Evolutionary conservation across 257 asterid genomes (phyloP).

Genomic region (Verbena officinalis): DNA sequence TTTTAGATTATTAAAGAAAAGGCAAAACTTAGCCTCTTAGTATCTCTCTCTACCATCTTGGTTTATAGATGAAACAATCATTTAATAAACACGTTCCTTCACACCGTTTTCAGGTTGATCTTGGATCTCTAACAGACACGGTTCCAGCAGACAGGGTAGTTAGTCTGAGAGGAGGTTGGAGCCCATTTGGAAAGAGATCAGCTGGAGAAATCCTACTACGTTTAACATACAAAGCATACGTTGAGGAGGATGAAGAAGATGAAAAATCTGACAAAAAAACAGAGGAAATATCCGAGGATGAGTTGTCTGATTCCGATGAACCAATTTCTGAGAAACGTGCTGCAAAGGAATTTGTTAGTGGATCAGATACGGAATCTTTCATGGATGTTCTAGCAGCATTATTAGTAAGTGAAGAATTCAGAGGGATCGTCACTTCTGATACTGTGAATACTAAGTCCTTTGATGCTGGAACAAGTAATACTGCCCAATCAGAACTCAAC

Average conservation of each 20-base stretch:
- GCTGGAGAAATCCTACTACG: slow-evolving; percentile 89
- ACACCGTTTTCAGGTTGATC: slow-evolving; percentile 69
- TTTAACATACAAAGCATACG: slow-evolving; percentile 94
- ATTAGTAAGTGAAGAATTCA: slow-evolving; percentile 91
- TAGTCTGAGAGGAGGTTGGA: slow-evolving; percentile 77
- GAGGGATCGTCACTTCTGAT: slow-evolving; percentile 87
- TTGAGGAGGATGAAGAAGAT: slow-evolving; percentile 99
- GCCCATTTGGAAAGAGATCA: slow-evolving; percentile 64
- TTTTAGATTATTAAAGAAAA: too few species aligned
- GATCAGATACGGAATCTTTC: slow-evolving; percentile 70
- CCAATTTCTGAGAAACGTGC: slow-evolving; percentile 43
- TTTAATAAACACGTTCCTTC: not conserved
- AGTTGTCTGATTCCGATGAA: slow-evolving; percentile 61
- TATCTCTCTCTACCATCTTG: too few species aligned
- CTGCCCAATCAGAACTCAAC: slow-evolving; percentile 42
- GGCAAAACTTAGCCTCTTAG: too few species aligned
- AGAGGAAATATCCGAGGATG: slow-evolving; percentile 61
- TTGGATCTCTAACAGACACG: slow-evolving; percentile 87
- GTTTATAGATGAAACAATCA: not conserved
- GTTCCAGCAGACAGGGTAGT: slow-evolving; percentile 88
- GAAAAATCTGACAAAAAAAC: slow-evolving; percentile 51
- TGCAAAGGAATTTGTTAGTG: slow-evolving; percentile 34
- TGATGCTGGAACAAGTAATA: slow-evolving; percentile 36
- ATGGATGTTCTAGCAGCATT: slow-evolving; percentile 81
- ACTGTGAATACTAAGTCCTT: slow-evolving; percentile 48